These are phyloP conservation scores for Leptomonas pyrrhocoris DNA, from an alignment of 208 protist genomes.

Conservation along the genomic window DNA sequence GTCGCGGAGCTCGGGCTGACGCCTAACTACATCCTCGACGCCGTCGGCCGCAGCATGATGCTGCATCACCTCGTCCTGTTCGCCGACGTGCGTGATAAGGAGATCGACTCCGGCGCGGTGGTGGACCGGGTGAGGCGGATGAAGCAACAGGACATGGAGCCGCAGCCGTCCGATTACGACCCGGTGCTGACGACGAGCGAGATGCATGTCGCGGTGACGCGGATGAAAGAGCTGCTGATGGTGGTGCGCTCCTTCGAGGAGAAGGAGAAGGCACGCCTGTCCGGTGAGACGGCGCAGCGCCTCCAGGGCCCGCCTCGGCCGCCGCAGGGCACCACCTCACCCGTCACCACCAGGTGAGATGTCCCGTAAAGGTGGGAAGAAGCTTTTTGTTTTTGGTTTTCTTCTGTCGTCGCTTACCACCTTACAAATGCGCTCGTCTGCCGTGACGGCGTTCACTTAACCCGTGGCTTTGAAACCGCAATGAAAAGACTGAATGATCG, in stretches of 20 bases:
- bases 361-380: neutral
- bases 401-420: too few relatives aligned
- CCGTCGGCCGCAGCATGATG: constrained; percentile 84
- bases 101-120: constrained; percentile 65
- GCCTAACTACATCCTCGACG: constrained; percentile 79
- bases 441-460: neutral
- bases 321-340: neutral
- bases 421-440: neutral
- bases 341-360: neutral
- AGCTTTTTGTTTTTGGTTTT: neutral
- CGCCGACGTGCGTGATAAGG: constrained; percentile 62
- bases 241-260: constrained; percentile 41
- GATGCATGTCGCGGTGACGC: constrained; percentile 48
- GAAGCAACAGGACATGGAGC: constrained; percentile 27
- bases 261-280: constrained; percentile 28
- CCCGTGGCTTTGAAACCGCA: neutral
- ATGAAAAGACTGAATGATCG: neutral
- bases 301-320: constrained; percentile 9
- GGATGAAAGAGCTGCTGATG: constrained; percentile 66
- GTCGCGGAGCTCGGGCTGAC: constrained; percentile 59
- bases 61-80: constrained; percentile 79
- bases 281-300: constrained; percentile 16
- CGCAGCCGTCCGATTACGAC: constrained; percentile 60
- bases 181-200: constrained; percentile 52
- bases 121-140: constrained; percentile 40